phyloP scores from a whole-genome alignment of 495 filamentous ascomycete species.

The Trichocladium uniseriatum region DNA sequence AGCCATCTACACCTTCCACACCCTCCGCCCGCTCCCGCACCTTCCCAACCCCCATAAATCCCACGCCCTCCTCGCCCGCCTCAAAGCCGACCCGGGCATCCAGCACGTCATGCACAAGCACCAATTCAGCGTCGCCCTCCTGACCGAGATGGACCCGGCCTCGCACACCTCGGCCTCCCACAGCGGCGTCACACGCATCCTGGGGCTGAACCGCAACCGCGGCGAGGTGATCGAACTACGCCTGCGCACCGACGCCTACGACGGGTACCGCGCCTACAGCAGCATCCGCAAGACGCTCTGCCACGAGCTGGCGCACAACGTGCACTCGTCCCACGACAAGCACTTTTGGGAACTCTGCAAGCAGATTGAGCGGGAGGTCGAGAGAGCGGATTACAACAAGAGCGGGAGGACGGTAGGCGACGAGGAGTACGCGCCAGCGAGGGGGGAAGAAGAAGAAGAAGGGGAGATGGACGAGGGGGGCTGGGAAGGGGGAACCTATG shows the following conservation, averaged over 20 bases:
- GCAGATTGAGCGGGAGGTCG: slow-evolving; percentile 82
- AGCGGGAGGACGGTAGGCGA: slow-evolving; percentile 56
- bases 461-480: slow-evolving; percentile 68
- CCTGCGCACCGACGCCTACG: slow-evolving; percentile 83
- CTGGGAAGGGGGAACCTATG: slow-evolving; percentile 83
- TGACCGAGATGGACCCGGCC: slow-evolving; percentile 91
- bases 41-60: slow-evolving; percentile 64
- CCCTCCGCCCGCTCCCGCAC: slow-evolving; percentile 64
- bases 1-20: slow-evolving; percentile 69
- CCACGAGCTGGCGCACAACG: slow-evolving; percentile 92
- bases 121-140: slow-evolving; percentile 72
- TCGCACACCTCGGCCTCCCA: slow-evolving; percentile 61
- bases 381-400: slow-evolving; percentile 60
- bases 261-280: slow-evolving; percentile 86
- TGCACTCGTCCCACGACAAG: slow-evolving; percentile 70
- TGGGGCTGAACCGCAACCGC: slow-evolving; percentile 80
- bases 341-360: slow-evolving; percentile 82
- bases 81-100: slow-evolving; percentile 80
- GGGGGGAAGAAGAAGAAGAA: slow-evolving; percentile 10
- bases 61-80: slow-evolving; percentile 62
- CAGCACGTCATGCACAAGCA: slow-evolving; percentile 70
- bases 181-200: slow-evolving; percentile 58
- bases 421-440: slow-evolving; percentile 49
- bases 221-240: slow-evolving; percentile 90
- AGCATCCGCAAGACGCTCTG: slow-evolving; percentile 85